These are phyloP conservation scores for Globisporangium camurandrum DNA, from an alignment of 352 stramenopile species.

Conservation along the genomic window DNA sequence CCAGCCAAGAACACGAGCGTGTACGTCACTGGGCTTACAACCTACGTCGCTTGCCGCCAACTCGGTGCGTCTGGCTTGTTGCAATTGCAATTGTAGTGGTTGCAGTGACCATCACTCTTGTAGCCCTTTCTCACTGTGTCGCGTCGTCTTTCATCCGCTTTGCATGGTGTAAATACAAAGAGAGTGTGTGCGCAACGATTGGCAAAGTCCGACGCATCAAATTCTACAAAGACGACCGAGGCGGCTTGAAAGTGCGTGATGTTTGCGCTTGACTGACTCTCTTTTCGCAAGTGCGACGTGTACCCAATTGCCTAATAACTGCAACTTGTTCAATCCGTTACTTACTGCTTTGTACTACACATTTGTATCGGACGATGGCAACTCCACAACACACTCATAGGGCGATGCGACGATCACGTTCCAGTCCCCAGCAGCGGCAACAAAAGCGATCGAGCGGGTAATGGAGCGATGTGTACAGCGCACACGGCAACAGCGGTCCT, in stretches of 20 bases:
- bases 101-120: neutral
- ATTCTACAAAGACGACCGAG: constrained; percentile 78
- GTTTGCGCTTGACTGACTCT: neutral
- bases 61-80: constrained; percentile 30
- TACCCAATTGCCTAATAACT: neutral
- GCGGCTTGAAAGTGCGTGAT: constrained; percentile 54
- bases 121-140: no score
- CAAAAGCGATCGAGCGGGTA: constrained; percentile 69
- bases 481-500: neutral
- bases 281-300: neutral
- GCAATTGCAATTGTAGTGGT: neutral
- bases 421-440: constrained; percentile 50
- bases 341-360: no score
- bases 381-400: no score
- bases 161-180: constrained; percentile 15
- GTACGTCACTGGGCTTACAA: constrained; percentile 72
- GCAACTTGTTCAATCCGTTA: no score
- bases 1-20: constrained; percentile 58
- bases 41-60: constrained; percentile 78
- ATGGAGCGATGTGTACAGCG: neutral
- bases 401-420: constrained; percentile 85
- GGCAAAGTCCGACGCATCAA: constrained; percentile 82
- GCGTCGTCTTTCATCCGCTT: no score
- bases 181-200: constrained; percentile 58
- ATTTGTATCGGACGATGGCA: no score